Percentiles rank a stretch among this genome's conserved stretches.
Evolutionary conservation across 805 yeast species (phyloP).

Genomic region (Ogataea siamensis): DNA sequence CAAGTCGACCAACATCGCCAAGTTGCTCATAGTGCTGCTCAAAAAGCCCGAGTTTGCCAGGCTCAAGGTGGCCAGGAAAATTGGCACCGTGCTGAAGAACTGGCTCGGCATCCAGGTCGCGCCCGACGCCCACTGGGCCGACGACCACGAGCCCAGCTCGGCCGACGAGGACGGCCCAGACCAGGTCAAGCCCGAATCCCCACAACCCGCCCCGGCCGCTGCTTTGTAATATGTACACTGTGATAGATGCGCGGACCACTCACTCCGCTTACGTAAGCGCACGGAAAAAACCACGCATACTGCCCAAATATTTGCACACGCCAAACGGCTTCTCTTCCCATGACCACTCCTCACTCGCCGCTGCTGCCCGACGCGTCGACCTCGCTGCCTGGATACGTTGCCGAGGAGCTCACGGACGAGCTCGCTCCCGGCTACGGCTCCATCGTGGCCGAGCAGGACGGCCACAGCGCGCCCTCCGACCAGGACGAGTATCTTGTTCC

Average conservation of each 20-base stretch:
- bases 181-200: constrained; percentile 45
- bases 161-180: constrained; percentile 40
- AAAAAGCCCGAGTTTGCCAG: constrained; percentile 36
- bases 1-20: constrained; percentile 32
- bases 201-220: constrained; percentile 1
- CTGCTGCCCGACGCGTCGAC: constrained; percentile 26
- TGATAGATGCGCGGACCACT: too few relatives aligned
- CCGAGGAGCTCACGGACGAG: constrained; percentile 17
- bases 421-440: constrained; percentile 9
- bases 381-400: constrained; percentile 30
- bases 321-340: not conserved
- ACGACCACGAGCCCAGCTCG: constrained; percentile 25
- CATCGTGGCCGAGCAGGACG: constrained; percentile 1
- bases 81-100: constrained; percentile 22
- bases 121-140: constrained; percentile 31
- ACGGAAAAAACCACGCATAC: not conserved
- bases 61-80: constrained; percentile 18
- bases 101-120: constrained; percentile 30
- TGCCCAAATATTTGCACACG: not conserved
- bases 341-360: constrained; percentile 5
- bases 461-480: too few relatives aligned
- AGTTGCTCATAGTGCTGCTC: constrained; percentile 33
- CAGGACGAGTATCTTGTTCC: constrained; percentile 32
- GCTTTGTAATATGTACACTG: too few relatives aligned
- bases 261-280: not conserved